phyloP scores from a whole-genome alignment of 257 asterid genomes.

The Rhazya stricta region DNA sequence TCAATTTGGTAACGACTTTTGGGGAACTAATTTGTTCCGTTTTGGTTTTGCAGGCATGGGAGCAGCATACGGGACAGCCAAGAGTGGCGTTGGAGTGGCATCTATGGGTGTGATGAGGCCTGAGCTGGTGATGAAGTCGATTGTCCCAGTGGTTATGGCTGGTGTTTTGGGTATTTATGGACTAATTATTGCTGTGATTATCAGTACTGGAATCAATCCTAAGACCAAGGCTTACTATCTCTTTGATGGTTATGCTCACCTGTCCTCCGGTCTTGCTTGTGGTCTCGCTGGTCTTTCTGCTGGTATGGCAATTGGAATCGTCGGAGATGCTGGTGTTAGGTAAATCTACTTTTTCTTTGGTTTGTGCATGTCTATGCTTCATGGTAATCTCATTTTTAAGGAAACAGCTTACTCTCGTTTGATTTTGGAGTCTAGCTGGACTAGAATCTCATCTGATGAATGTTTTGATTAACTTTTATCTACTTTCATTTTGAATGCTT shows the following conservation, averaged over 20 bases:
- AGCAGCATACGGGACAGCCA: conserved; percentile 68
- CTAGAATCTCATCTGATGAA: background rate
- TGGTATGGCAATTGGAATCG: conserved; percentile 78
- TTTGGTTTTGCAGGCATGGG: conserved; percentile 53
- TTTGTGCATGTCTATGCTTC: too few species aligned
- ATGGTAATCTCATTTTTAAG: background rate
- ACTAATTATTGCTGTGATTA: conserved; percentile 65
- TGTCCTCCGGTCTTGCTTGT: conserved; percentile 65
- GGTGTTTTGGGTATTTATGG: conserved; percentile 81
- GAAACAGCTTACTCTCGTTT: background rate
- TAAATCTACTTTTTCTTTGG: conserved; percentile 3
- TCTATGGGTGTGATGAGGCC: conserved; percentile 82
- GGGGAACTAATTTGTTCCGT: too few species aligned
- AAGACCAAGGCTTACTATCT: conserved; percentile 61
- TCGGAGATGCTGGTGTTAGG: conserved; percentile 75
- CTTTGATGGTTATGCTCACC: conserved; percentile 65
- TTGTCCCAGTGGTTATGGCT: conserved; percentile 85
- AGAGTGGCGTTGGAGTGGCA: conserved; percentile 85
- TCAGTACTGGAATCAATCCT: conserved; percentile 69
- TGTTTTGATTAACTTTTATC: background rate
- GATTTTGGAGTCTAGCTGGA: background rate
- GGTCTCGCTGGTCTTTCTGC: conserved; percentile 79
- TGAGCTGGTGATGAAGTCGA: conserved; percentile 73
- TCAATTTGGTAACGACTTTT: background rate
- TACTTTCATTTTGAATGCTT: background rate